A percentile compares a stretch with the other conserved stretches of the same genome.
phyloP scores from a whole-genome alignment of 108 stramenopile genomes.

The Discostella stelligeroides region DNA sequence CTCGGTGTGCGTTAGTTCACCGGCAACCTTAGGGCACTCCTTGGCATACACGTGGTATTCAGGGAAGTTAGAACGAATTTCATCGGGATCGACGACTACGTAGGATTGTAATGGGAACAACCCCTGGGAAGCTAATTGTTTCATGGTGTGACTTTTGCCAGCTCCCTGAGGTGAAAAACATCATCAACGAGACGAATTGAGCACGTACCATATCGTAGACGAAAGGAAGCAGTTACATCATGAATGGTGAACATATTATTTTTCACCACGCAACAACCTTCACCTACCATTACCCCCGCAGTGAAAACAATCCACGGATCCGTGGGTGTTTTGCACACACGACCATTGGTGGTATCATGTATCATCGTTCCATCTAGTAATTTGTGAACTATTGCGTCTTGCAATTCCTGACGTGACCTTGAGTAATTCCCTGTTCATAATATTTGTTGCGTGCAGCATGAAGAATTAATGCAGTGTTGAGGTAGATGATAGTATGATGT shows the following conservation, averaged over 20 bases:
- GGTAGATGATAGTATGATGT: too few relatives aligned
- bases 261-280: neutral
- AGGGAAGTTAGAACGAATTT: conserved; percentile 72
- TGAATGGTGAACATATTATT: neutral
- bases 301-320: conserved; percentile 92
- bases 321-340: conserved; percentile 75
- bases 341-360: conserved; percentile 61
- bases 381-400: conserved; percentile 80
- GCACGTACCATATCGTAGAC: neutral
- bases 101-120: conserved; percentile 82
- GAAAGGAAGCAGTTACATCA: neutral
- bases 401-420: conserved; percentile 83
- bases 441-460: too few relatives aligned
- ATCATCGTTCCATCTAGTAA: conserved; percentile 61
- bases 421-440: conserved; percentile 53
- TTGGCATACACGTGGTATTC: conserved; percentile 78
- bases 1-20: conserved; percentile 81
- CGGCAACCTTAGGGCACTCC: conserved; percentile 63
- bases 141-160: conserved; percentile 83
- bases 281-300: conserved; percentile 86
- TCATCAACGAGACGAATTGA: neutral
- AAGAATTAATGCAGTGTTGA: too few relatives aligned
- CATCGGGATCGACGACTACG: conserved; percentile 89
- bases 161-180: conserved; percentile 48
- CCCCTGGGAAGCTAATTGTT: conserved; percentile 57